Conservation (phyloP, 129 eudicot species). For the Chrysanthemum seticuspe region DNA sequence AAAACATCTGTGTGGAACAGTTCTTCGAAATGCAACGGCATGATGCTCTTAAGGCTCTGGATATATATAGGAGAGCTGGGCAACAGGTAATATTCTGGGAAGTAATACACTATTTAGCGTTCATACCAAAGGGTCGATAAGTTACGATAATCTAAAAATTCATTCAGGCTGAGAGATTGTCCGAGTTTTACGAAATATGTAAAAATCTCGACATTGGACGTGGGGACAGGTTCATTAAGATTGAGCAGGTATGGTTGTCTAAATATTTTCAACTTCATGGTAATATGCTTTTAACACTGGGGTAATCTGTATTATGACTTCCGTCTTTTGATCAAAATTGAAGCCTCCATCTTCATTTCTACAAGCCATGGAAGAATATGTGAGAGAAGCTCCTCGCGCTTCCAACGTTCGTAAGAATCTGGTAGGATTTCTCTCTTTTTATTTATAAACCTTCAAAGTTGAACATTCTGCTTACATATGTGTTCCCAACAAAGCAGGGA, state of each 20-base stretch:
- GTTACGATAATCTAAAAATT: constrained; percentile 10
- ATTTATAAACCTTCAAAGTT: neutral
- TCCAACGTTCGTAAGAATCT: constrained; percentile 35
- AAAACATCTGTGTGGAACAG: constrained; percentile 34
- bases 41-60: constrained; percentile 76
- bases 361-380: constrained; percentile 65
- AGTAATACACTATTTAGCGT: neutral
- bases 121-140: constrained; percentile 2
- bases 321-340: constrained; percentile 10
- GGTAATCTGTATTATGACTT: constrained; percentile 9
- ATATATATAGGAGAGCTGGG: constrained; percentile 58
- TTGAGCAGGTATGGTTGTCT: constrained; percentile 49
- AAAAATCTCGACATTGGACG: constrained; percentile 59
- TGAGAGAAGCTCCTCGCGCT: constrained; percentile 68
- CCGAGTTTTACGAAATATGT: constrained; percentile 70
- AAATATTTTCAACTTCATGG: constrained; percentile 5
- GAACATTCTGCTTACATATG: constrained; percentile 9
- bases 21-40: constrained; percentile 76
- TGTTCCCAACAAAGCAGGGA: constrained; percentile 29
- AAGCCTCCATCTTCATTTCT: constrained; percentile 69
- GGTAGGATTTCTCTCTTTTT: constrained; percentile 19
- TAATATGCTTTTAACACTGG: neutral
- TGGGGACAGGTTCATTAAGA: constrained; percentile 56
- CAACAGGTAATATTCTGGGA: constrained; percentile 46
- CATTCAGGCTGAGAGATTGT: constrained; percentile 58